Conservation (phyloP, 129 eudicot species). For the Centaurea solstitialis region DNA sequence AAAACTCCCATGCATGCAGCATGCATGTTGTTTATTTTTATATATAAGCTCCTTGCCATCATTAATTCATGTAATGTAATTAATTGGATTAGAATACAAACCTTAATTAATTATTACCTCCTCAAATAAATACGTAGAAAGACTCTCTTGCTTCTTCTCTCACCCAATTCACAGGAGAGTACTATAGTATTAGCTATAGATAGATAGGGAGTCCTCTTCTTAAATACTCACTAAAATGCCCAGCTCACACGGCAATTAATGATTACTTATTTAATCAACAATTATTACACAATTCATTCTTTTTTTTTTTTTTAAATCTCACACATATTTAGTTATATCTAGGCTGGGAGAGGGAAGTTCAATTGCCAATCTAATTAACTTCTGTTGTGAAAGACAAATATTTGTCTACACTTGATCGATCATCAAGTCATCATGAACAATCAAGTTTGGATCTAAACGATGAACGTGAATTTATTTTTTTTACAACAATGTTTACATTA, state of each 20-base stretch:
- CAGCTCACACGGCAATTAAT: neutral
- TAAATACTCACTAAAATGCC: constrained; percentile 6
- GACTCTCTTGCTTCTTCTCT: neutral
- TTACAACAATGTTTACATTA: too few species aligned
- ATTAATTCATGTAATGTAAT: neutral
- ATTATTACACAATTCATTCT: neutral
- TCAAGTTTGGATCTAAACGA: too few species aligned
- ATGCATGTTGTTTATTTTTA: too few species aligned
- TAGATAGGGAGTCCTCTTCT: neutral
- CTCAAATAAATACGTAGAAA: constrained; percentile 14
- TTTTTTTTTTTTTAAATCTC: neutral
- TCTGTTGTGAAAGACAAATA: too few species aligned
- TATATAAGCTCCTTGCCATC: neutral
- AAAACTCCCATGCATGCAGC: neutral
- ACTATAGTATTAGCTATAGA: too few species aligned
- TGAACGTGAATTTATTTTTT: too few species aligned
- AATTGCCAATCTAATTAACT: too few species aligned
- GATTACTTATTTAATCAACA: too few species aligned
- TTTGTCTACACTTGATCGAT: too few species aligned
- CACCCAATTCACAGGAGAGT: neutral
- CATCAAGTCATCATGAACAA: too few species aligned
- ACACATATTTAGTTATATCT: too few species aligned
- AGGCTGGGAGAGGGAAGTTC: too few species aligned
- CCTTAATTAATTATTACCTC: neutral
- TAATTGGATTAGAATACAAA: neutral